Evolutionary conservation across 495 filamentous ascomycete species (phyloP).

Genomic region (Podospora sp.): DNA sequence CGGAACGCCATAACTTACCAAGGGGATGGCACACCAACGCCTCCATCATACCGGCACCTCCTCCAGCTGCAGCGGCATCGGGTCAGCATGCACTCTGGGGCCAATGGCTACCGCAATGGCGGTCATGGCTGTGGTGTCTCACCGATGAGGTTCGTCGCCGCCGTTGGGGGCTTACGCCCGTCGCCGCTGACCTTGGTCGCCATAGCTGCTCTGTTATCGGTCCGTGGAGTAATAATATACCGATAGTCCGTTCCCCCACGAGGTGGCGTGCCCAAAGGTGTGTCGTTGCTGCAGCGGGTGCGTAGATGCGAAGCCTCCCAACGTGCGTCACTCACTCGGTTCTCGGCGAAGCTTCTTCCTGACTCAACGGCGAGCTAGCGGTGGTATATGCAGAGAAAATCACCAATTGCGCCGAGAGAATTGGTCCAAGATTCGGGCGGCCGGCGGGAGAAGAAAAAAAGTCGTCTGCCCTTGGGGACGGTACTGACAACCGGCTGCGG

Average conservation of each 20-base stretch:
- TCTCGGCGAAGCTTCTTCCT: neutral
- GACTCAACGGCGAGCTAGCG: neutral
- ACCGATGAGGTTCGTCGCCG: conserved; percentile 95
- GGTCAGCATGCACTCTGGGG: conserved; percentile 19
- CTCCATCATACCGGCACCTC: conserved; percentile 99
- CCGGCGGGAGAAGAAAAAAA: neutral
- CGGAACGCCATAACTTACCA: conserved; percentile 57
- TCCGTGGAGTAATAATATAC: neutral
- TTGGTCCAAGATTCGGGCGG: neutral
- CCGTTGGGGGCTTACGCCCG: conserved; percentile 78
- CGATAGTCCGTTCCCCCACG: conserved; percentile 3
- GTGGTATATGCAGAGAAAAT: neutral
- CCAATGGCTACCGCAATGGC: neutral
- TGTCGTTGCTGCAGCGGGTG: neutral
- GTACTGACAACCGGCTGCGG: neutral
- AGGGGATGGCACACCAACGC: conserved; percentile 95
- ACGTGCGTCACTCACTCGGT: neutral
- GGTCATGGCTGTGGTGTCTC: conserved; percentile 33
- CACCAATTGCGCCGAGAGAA: neutral
- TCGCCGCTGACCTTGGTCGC: conserved; percentile 57
- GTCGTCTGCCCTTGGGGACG: neutral
- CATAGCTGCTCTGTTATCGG: conserved; percentile 34
- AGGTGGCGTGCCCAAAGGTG: neutral
- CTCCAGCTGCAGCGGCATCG: conserved; percentile 67
- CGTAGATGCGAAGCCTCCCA: neutral